phyloP scores from a whole-genome alignment of 2,329 filamentous ascomycete genomes.

The Alternaria brassicicola region DNA sequence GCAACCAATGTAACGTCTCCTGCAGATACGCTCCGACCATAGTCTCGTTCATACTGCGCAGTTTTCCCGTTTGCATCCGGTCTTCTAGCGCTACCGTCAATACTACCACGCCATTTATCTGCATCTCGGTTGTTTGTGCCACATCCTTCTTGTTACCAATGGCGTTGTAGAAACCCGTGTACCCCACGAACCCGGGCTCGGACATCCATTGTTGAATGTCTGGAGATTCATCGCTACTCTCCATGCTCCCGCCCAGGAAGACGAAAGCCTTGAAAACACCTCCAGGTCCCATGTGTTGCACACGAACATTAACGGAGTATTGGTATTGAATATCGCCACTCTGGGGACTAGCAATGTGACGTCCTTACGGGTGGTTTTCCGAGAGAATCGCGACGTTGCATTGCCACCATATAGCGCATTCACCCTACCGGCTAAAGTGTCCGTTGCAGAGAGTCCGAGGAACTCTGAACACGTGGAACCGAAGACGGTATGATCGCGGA shows the following conservation, averaged over 20 bases:
- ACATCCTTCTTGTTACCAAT: background rate
- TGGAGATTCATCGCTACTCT: background rate
- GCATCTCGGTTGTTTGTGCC: background rate
- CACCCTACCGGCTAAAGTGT: background rate
- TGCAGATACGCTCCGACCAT: background rate
- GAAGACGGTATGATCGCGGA: conserved; percentile 66
- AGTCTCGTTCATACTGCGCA: background rate
- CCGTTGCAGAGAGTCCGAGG: background rate
- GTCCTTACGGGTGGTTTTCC: background rate
- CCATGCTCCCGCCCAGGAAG: background rate
- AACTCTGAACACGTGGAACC: conserved; percentile 76
- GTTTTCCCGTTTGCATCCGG: background rate
- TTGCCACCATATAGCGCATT: background rate
- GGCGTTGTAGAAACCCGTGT: background rate
- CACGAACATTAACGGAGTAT: background rate
- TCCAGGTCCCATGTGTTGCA: background rate
- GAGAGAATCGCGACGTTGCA: background rate
- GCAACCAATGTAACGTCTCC: background rate
- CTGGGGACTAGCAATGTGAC: background rate
- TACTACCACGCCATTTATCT: background rate
- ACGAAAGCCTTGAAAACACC: background rate
- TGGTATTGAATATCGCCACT: background rate
- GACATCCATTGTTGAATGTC: background rate
- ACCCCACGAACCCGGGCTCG: background rate
- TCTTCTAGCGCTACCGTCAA: background rate